Conservation (phyloP, 2,329 filamentous ascomycete genomes). For the Cladosporium colombiae region DNA sequence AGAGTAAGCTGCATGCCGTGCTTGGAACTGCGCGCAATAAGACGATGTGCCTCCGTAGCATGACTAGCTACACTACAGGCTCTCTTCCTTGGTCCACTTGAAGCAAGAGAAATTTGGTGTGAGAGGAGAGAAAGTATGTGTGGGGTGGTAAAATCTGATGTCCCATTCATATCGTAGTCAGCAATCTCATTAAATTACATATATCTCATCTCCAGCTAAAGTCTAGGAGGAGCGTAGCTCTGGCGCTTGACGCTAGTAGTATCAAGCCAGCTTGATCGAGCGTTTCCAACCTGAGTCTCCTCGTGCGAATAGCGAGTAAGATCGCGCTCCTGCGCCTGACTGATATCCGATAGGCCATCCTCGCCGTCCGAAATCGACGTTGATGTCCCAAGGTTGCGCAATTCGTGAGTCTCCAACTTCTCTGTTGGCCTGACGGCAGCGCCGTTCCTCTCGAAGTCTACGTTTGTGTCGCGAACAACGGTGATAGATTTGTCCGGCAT, state of each 20-base stretch:
- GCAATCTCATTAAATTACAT: not conserved
- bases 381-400: not conserved
- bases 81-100: not conserved
- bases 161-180: not conserved
- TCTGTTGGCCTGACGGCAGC: not conserved
- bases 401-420: not conserved
- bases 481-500: conserved; percentile 5
- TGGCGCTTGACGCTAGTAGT: not conserved
- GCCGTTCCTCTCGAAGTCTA: conserved; percentile 5
- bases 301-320: conserved; percentile 15
- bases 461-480: conserved; percentile 5
- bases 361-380: not conserved
- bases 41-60: not conserved
- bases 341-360: not conserved
- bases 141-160: not conserved
- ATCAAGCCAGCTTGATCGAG: not conserved
- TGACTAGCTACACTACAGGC: not conserved
- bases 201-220: not conserved
- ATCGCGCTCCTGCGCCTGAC: not conserved
- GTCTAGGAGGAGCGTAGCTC: not conserved
- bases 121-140: not conserved
- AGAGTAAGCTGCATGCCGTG: not conserved
- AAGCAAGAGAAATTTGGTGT: not conserved
- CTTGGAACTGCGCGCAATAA: not conserved
- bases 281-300: not conserved